Base-by-base conservation (phyloP, 208 protist species). In the Vickermania spadyakhi region DNA sequence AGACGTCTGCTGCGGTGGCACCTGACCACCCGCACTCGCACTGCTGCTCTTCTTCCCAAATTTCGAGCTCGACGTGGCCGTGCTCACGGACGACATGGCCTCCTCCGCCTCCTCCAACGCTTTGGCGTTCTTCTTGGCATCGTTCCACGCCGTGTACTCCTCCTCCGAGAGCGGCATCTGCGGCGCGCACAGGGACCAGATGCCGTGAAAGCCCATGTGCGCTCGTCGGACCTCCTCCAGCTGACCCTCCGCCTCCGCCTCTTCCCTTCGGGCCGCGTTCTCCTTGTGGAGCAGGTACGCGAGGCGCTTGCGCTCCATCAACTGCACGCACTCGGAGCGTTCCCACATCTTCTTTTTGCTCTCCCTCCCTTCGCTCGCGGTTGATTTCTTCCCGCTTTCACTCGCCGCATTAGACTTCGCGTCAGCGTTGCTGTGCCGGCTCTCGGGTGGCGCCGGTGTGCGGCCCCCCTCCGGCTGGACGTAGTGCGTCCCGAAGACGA, bases 111-210 rank as follows among this genome's bases (percentile, higher is more conserved):
- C 28, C 22, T 60, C 31, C 28, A 54, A 28, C 0, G 23, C 64
- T 63, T 27, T 58, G 22, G 53, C 53, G 14, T 62, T 59, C 3
- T 31, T n/a, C 55, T 31, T 2, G 25, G 55, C 14, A 0, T 70
- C 61, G 54, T 29, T 41, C 50, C 71, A 72, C 18, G 22, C 52
- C 27, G 3, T 0, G 18, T 2, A 18, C 22, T 57, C 64, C n/a
- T 77, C 73, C 21, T 64, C 68, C 29, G 76, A 85, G 22, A 89
- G 68, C 28, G 85, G 81, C 77, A 84, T 78, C 23, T 73, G 75
- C 14, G 60, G 64, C 31, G 77, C 67, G 26, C 78, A 83, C 27
- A 89, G 68, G 0, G 61, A 58, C 77, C 78, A 92, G 22, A 79
- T 52, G 3, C 72, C 66, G 63, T 92, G 85, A 55, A 92, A 83